Evolutionary conservation across 805 yeast genomes (phyloP).

Genomic region (Saccharomycopsis fermentans): DNA sequence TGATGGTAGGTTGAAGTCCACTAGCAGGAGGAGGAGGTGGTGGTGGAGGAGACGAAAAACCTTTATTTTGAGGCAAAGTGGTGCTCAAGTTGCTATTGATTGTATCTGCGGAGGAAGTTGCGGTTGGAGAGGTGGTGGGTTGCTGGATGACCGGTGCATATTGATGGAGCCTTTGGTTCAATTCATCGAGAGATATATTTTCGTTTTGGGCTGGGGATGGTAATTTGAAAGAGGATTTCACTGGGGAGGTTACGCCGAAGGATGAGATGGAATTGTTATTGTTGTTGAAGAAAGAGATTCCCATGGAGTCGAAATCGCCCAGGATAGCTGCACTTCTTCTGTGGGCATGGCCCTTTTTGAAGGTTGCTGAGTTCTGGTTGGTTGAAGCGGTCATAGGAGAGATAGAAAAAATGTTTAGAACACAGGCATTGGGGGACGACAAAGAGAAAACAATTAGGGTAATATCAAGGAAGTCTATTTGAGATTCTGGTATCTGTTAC

Average conservation of each 20-base stretch:
- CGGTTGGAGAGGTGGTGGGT: not conserved
- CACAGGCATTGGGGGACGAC: too few species aligned
- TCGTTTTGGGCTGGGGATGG: slow-evolving; percentile 1
- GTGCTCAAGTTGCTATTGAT: not conserved
- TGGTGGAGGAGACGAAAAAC: not conserved
- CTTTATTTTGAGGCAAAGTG: not conserved
- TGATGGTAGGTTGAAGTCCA: not conserved
- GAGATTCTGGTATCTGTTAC: too few species aligned
- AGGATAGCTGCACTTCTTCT: slow-evolving; percentile 82
- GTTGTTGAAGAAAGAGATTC: slow-evolving; percentile 18
- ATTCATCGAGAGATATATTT: not conserved
- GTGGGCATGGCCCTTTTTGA: slow-evolving; percentile 51
- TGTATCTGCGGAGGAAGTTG: not conserved
- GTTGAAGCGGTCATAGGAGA: not conserved
- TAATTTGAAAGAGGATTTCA: slow-evolving; percentile 9
- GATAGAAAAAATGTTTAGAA: not conserved
- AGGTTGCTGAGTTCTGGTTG: not conserved
- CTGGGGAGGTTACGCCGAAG: slow-evolving; percentile 6
- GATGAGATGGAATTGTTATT: slow-evolving; percentile 2
- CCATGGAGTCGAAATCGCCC: slow-evolving; percentile 61
- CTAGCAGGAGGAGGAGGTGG: too few species aligned
- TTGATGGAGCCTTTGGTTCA: not conserved
- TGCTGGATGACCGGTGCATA: not conserved
- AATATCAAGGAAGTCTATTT: too few species aligned
- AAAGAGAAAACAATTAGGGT: too few species aligned